A percentile compares a stretch with the other conserved stretches of the same genome.
Conservation (phyloP, 345 rosid genomes). For the Citrus inodora region DNA sequence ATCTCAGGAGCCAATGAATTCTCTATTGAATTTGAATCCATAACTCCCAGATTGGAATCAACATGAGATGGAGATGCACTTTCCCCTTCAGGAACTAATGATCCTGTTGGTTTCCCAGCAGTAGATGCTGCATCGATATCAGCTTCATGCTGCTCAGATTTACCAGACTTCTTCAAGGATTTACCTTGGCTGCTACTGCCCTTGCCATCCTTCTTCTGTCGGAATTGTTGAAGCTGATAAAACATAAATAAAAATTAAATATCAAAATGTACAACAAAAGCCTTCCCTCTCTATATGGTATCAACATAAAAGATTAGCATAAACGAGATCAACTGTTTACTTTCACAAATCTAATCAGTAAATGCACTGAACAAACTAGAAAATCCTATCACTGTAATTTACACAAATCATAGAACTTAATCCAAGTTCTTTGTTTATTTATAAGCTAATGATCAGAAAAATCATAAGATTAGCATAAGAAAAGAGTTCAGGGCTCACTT, state of each 20-base stretch:
- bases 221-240: slow-evolving; percentile 89
- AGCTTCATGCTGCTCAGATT: slow-evolving; percentile 53
- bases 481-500: too few relatives aligned
- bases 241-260: slow-evolving; percentile 6
- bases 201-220: slow-evolving; percentile 85
- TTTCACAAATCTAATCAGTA: background rate
- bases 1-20: slow-evolving; percentile 27
- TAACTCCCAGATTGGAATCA: slow-evolving; percentile 23
- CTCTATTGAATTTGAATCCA: slow-evolving; percentile 26
- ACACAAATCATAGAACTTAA: background rate
- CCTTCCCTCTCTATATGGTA: background rate
- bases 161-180: slow-evolving; percentile 62
- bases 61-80: slow-evolving; percentile 21
- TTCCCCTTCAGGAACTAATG: slow-evolving; percentile 35
- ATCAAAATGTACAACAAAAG: slow-evolving; percentile 4
- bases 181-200: slow-evolving; percentile 69
- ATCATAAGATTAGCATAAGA: too few relatives aligned
- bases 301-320: background rate
- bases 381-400: background rate
- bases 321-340: background rate
- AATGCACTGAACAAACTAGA: background rate
- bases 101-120: slow-evolving; percentile 21
- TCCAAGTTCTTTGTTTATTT: too few relatives aligned
- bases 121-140: slow-evolving; percentile 38
- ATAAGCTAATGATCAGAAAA: too few relatives aligned